These are phyloP conservation scores for Alternaria postmessia DNA, from an alignment of 2,329 filamentous ascomycete genomes.

Conservation along the genomic window DNA sequence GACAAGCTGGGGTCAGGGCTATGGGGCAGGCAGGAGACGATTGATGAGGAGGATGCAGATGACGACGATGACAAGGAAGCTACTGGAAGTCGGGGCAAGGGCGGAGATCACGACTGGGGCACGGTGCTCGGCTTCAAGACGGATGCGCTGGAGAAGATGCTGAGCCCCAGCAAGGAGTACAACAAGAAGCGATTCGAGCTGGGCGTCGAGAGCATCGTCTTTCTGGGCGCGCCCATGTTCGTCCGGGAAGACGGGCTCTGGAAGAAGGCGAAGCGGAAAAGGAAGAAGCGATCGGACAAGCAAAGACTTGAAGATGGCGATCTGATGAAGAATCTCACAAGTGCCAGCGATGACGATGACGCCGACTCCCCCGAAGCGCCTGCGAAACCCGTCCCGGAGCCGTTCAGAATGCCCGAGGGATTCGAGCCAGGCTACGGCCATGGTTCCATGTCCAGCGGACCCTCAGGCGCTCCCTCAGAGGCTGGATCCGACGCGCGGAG, in stretches of 20 bases:
- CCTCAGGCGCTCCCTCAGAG: constrained; percentile 44
- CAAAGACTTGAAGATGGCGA: constrained; percentile 33
- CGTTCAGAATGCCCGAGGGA: constrained; percentile 46
- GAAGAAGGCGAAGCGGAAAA: constrained; percentile 49
- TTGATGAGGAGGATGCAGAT: constrained; percentile 47
- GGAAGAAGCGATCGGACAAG: constrained; percentile 36
- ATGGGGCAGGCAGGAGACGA: constrained; percentile 47
- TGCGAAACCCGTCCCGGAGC: constrained; percentile 25
- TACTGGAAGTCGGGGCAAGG: constrained; percentile 23
- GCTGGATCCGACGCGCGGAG: constrained; percentile 51
- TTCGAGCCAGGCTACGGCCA: constrained; percentile 54
- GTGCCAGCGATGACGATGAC: constrained; percentile 23
- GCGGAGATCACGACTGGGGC: constrained; percentile 50
- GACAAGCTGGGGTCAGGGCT: constrained; percentile 34
- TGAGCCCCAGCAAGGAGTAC: constrained; percentile 48
- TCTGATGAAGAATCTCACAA: constrained; percentile 26
- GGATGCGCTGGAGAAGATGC: constrained; percentile 51
- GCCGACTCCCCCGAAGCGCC: constrained; percentile 16
- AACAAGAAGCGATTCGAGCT: constrained; percentile 53
- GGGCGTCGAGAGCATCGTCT: constrained; percentile 51
- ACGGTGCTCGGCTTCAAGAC: constrained; percentile 51
- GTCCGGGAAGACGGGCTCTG: constrained; percentile 52
- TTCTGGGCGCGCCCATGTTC: constrained; percentile 54
- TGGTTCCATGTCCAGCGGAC: constrained; percentile 36
- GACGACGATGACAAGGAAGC: constrained; percentile 19